Conservation (phyloP, 2,329 filamentous ascomycete species). For the Beauveria brongniartii region DNA sequence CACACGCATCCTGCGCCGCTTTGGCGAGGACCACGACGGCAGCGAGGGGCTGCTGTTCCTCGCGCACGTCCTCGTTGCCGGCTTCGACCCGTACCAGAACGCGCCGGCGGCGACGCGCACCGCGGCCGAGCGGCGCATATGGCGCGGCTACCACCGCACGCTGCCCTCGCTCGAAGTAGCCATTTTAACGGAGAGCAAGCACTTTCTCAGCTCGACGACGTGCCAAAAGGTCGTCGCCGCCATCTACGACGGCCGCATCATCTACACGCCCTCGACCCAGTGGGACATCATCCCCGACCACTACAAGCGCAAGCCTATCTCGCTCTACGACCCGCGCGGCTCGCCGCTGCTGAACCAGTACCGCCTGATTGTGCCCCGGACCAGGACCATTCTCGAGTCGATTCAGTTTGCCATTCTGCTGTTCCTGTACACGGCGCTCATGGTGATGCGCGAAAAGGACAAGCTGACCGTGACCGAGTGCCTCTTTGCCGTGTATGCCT, state of each 20-base stretch:
- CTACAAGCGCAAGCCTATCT: conserved; percentile 77
- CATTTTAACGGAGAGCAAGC: conserved; percentile 73
- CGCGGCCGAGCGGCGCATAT: conserved; percentile 43
- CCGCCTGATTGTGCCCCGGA: conserved; percentile 72
- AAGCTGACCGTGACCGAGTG: conserved; percentile 51
- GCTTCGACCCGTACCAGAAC: conserved; percentile 80
- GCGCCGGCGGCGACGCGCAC: conserved; percentile 59
- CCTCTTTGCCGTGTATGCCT: conserved; percentile 63
- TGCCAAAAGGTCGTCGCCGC: conserved; percentile 77
- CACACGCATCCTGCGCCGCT: conserved; percentile 66
- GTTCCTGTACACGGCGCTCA: conserved; percentile 60
- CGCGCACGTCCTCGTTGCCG: conserved; percentile 71
- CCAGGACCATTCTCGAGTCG: conserved; percentile 66
- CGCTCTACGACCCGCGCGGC: conserved; percentile 68
- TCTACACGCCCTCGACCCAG: conserved; percentile 75
- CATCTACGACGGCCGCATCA: conserved; percentile 71
- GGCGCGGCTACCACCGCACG: conserved; percentile 47
- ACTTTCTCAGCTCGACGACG: conserved; percentile 67
- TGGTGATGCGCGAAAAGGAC: conserved; percentile 57
- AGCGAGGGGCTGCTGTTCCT: conserved; percentile 63
- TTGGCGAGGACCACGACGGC: conserved; percentile 69
- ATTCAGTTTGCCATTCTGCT: conserved; percentile 66
- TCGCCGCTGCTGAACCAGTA: conserved; percentile 78
- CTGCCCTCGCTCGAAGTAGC: conserved; percentile 75
- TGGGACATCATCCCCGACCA: conserved; percentile 79